Percentiles rank a stretch among this genome's conserved stretches.
Conservation (phyloP, 208 protist genomes). For the Herpetomonas tarakana region DNA sequence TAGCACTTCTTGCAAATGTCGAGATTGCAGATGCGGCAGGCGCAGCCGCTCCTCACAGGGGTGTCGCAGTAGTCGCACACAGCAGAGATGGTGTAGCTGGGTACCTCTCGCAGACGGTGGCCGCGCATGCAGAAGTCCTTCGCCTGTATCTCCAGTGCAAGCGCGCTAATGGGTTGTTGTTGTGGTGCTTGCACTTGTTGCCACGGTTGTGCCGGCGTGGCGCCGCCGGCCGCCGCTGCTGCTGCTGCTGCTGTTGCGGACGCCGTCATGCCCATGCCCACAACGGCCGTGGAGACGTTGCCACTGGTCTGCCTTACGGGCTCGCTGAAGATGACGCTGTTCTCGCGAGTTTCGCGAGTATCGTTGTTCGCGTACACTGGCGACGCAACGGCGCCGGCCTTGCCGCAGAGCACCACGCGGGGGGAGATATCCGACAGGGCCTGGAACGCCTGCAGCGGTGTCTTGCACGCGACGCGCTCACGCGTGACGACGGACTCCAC, state of each 20-base stretch:
- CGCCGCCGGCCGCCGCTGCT: background rate
- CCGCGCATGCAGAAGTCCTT: conserved; percentile 61
- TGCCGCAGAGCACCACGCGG: conserved; percentile 45
- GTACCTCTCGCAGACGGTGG: conserved; percentile 34
- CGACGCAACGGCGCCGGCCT: background rate
- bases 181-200: conserved; percentile 7
- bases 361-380: background rate
- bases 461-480: conserved; percentile 46
- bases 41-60: conserved; percentile 24
- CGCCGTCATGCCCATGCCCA: no score
- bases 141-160: conserved; percentile 5
- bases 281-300: background rate
- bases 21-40: conserved; percentile 56
- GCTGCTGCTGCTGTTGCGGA: no score
- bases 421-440: conserved; percentile 44
- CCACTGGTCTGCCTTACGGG: background rate
- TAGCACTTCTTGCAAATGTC: conserved; percentile 54
- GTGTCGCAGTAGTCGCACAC: conserved; percentile 41
- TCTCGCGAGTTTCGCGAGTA: background rate
- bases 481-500: conserved; percentile 72
- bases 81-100: conserved; percentile 5
- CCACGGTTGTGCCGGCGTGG: background rate
- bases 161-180: conserved; percentile 5
- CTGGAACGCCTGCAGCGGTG: conserved; percentile 49
- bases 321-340: background rate